Evolutionary conservation across 306 rosid species (phyloP).

Genomic region (Pachyrhizus erosus): DNA sequence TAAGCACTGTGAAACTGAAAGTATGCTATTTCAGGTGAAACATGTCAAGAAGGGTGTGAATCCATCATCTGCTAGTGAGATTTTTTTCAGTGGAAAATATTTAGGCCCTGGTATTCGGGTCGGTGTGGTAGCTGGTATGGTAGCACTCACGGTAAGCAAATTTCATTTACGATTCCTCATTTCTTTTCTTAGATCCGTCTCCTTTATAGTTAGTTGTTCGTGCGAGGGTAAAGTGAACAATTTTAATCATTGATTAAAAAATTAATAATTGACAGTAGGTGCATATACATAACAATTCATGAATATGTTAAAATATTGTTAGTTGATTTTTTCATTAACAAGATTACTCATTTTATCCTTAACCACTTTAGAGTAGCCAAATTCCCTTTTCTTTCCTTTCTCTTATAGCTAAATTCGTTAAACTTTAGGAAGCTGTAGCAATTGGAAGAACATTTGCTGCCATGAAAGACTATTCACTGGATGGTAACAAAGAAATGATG

Average conservation of each 20-base stretch:
- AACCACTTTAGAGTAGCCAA: neutral
- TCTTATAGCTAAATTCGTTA: neutral
- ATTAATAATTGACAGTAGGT: neutral
- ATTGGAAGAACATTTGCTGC: slow-evolving; percentile 95
- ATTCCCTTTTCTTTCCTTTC: neutral
- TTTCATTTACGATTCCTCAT: neutral
- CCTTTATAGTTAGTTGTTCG: neutral
- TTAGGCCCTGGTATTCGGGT: slow-evolving; percentile 63
- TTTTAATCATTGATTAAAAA: neutral
- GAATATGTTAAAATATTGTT: neutral
- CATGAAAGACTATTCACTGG: slow-evolving; percentile 73
- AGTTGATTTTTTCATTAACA: neutral
- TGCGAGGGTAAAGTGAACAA: neutral
- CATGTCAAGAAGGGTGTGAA: slow-evolving; percentile 65
- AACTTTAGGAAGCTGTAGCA: slow-evolving; percentile 83
- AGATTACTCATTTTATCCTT: neutral
- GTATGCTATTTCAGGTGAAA: slow-evolving; percentile 57
- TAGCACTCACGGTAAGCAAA: slow-evolving; percentile 79
- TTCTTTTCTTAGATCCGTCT: neutral
- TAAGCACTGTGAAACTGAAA: slow-evolving; percentile 17
- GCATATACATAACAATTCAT: neutral
- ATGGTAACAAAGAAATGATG: slow-evolving; percentile 95
- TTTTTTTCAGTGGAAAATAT: slow-evolving; percentile 69
- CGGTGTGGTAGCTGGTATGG: slow-evolving; percentile 68
- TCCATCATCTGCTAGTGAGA: slow-evolving; percentile 64